Conservation (phyloP, 2,329 filamentous ascomycete genomes). For the Penicillium rolfsii region DNA sequence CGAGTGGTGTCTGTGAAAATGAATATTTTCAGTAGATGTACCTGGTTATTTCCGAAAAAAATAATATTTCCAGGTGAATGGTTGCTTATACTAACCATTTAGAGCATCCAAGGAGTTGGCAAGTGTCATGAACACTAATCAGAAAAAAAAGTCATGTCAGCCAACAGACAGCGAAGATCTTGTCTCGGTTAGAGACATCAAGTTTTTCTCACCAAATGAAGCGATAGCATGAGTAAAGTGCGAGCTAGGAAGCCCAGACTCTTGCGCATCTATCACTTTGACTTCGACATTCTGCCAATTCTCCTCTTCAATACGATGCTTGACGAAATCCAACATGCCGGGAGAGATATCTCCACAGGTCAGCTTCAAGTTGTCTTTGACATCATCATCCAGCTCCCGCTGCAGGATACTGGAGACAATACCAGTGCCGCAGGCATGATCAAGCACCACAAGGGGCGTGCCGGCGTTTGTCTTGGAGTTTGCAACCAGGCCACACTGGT, state of each 20-base stretch:
- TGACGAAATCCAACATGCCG: slow-evolving; percentile 48
- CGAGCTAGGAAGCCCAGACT: slow-evolving; percentile 45
- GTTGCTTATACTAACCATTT: slow-evolving; percentile 34
- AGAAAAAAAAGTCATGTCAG: not conserved
- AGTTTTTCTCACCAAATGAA: slow-evolving; percentile 46
- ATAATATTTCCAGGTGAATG: no score
- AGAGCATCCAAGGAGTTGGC: slow-evolving; percentile 47
- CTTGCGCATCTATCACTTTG: slow-evolving; percentile 53
- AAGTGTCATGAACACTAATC: slow-evolving; percentile 49
- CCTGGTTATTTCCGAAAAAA: not conserved
- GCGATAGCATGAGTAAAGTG: slow-evolving; percentile 53
- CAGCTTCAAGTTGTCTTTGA: slow-evolving; percentile 51
- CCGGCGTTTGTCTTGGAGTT: slow-evolving; percentile 21
- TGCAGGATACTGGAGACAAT: slow-evolving; percentile 54
- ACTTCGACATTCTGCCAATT: slow-evolving; percentile 54
- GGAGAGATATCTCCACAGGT: slow-evolving; percentile 55
- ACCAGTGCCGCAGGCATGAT: slow-evolving; percentile 59
- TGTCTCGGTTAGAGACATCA: no score
- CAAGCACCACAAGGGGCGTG: slow-evolving; percentile 47
- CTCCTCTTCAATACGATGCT: slow-evolving; percentile 45
- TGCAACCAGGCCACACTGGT: slow-evolving; percentile 32
- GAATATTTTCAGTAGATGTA: not conserved
- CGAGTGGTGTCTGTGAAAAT: slow-evolving; percentile 34
- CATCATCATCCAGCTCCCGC: slow-evolving; percentile 40
- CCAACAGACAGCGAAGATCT: not conserved